Base-by-base conservation (phyloP, 1,139 yeast species). In the Kurtzmaniella quercitrusa region DNA sequence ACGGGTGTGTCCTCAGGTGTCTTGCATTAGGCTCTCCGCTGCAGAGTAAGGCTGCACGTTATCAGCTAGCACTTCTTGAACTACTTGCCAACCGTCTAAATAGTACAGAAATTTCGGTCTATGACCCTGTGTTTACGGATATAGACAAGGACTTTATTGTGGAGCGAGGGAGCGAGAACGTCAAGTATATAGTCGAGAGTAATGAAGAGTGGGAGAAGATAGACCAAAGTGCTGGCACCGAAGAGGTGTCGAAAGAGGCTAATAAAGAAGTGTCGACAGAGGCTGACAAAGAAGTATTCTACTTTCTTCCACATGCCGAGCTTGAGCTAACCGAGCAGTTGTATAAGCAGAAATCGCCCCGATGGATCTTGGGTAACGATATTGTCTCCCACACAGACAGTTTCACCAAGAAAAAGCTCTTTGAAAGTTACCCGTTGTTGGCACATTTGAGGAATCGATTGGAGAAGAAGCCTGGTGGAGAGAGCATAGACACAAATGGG, bases 261-360 rank as follows among this genome's bases (percentile, higher is more conserved):
- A 8, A 21, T 21, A 8, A 21, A 5, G 23, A 21, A 21, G 23
- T 4, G 4, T 21, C 23, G 8, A 21, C 4, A 21, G 7, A 5
- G 23, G 23, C 8, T 21, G 23, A 21, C 4, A 21, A 21, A 21
- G 23, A 56, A 1, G 62, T 68, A 0, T 57, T 84, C 2, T 80
- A 67, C 51, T 86, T 79, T 54, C 68, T 86, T 44, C 94, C 94
- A 0, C 95, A 87, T 62, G 91, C 91, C 0, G 88, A 90, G 0
- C 62, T 84, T 37, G 69, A 65, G 6, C 62, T 86, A 11, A 79
- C 86, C 1, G 77, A 81, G 39, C 37, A 46, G 1, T 52, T 82
- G 1, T 50, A 83, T 4, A 59, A 40, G 1, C 34, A 34, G 0
- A 49, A 62, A 5, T 43, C 56, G 16, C 82, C 82, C 1, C 27